Percentiles rank a stretch among this genome's conserved stretches.
phyloP scores from a whole-genome alignment of 352 stramenopile species.

The Globisporangium echinulatum region DNA sequence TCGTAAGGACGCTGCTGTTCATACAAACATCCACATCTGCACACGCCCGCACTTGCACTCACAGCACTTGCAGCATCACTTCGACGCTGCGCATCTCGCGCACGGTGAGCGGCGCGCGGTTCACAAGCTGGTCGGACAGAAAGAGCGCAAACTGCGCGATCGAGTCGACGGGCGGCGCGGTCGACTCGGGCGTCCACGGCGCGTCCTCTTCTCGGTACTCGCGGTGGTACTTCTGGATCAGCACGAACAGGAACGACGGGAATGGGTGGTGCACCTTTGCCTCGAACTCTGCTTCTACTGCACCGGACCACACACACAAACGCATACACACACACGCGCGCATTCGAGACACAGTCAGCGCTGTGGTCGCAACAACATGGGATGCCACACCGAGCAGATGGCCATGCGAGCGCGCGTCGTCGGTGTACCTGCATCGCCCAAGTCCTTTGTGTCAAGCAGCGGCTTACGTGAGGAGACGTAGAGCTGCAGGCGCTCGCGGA shows the following conservation, averaged over 20 bases:
- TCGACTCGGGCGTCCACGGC: conserved; percentile 43
- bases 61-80: conserved; percentile 80
- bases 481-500: conserved; percentile 42
- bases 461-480: conserved; percentile 19
- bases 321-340: conserved; percentile 9
- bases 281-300: conserved; percentile 85
- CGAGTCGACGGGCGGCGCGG: conserved; percentile 69
- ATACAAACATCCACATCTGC: background rate
- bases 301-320: conserved; percentile 19
- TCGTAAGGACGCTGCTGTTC: background rate
- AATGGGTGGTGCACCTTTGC: conserved; percentile 74
- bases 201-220: conserved; percentile 49
- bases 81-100: conserved; percentile 62
- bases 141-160: conserved; percentile 78
- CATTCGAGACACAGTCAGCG: background rate
- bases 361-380: background rate
- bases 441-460: conserved; percentile 31
- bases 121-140: conserved; percentile 55
- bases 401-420: conserved; percentile 9
- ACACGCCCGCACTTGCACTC: conserved; percentile 30
- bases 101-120: conserved; percentile 45
- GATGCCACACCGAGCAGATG: background rate
- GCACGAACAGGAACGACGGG: conserved; percentile 56
- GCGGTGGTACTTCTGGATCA: conserved; percentile 85
- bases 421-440: conserved; percentile 49